phyloP scores from a whole-genome alignment of 352 stramenopile genomes.

The Phytophthora cactorum region DNA sequence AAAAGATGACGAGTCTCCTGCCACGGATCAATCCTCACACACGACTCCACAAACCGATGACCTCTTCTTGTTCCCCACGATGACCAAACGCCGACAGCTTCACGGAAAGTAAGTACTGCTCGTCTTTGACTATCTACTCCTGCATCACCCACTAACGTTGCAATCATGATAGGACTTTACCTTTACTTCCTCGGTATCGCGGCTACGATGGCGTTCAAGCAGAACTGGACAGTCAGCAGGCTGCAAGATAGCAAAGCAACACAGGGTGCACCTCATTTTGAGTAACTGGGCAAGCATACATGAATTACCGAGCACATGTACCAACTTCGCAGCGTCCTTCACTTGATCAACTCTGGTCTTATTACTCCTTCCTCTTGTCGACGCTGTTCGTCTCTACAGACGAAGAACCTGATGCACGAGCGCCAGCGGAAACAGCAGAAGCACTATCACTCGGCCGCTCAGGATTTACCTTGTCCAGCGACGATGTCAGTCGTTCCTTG shows the following conservation, averaged over 20 bases:
- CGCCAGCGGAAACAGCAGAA: slow-evolving; percentile 8
- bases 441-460: slow-evolving; percentile 15
- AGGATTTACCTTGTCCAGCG: slow-evolving; percentile 10
- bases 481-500: slow-evolving; percentile 5
- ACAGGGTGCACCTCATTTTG: slow-evolving; percentile 6
- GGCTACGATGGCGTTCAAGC: slow-evolving; percentile 28
- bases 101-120: slow-evolving; percentile 46
- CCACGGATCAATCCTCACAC: not conserved
- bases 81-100: slow-evolving; percentile 48
- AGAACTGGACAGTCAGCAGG: slow-evolving; percentile 5
- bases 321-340: slow-evolving; percentile 27
- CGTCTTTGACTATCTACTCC: not conserved
- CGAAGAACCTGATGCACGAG: slow-evolving; percentile 7
- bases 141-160: slow-evolving; percentile 11
- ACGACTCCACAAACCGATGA: slow-evolving; percentile 7
- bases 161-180: slow-evolving; percentile 30
- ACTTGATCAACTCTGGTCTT: slow-evolving; percentile 25
- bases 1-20: not conserved
- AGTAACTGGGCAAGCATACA: slow-evolving; percentile 34
- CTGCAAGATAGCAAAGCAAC: not conserved
- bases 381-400: slow-evolving; percentile 18
- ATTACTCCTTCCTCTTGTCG: slow-evolving; percentile 31
- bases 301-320: slow-evolving; percentile 36
- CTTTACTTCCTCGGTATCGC: slow-evolving; percentile 38
- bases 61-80: slow-evolving; percentile 49